Base-by-base conservation (phyloP, 2,329 filamentous ascomycete species). In the Sporothrix inflata region DNA sequence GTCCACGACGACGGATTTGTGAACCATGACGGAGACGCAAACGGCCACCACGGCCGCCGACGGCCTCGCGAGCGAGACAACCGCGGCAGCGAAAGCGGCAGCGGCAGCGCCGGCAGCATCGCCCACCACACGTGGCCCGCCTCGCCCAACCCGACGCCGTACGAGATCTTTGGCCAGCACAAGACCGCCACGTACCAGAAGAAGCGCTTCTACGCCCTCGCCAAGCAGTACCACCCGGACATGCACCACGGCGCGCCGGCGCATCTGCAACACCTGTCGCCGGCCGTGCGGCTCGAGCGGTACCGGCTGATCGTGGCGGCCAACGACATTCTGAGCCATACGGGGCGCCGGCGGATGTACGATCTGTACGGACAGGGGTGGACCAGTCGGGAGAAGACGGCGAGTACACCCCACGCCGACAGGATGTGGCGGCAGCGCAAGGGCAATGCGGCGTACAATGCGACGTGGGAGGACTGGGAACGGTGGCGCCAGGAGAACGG, bases 381-480 rank as follows among this genome's bases (percentile, higher is more conserved):
- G 96, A 85, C 85, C 34, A 38, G 40, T 21, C 19, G 14, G n/a
- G 27, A 30, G 24, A 21, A 42, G 7, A 83, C 91, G 69, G 78
- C 83, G 75, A 79, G 82, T 79, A 78, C n/a, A 55, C 11, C 19
- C 6, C 40, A 2, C 80, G 81, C 19, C 30, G 84, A 88, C 74
- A 80, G 78, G 30, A 78, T 80, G 4, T 90, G 87, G 87, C 84
- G 86, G 47, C 77, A 82, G 16, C 79, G 79, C 45, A 83, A 84
- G 0, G 84, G 83, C 30, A 86, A 81, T 71, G 80, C 87, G 14
- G 86, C 85, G 68, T 82, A 83, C 76, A 98, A 98, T 80, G 96
- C 94, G 0, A 98, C 96, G 0, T 99, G 96, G 96, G 96, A 99
- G 80, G 96, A 99, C 80, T 98, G 94, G 94, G 93, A 97, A 83